Evolutionary conservation across 768 basidiomycete genomes (phyloP).

Genomic region (Lactifluus echinatus): DNA sequence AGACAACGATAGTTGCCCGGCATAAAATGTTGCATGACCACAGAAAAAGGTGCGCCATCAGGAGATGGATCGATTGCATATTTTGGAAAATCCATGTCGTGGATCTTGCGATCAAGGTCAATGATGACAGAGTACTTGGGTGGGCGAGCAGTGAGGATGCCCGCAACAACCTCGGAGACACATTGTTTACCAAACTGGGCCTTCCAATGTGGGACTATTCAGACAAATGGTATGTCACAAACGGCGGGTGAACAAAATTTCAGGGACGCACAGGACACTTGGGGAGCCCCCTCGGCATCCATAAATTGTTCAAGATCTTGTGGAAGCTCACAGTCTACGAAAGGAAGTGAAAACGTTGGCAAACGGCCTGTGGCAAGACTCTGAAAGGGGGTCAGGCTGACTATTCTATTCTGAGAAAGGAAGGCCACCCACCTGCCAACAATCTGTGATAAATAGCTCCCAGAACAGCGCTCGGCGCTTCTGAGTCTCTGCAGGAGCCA

Average conservation of each 20-base stretch:
- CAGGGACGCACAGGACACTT: conserved; percentile 47
- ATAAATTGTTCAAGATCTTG: conserved; percentile 51
- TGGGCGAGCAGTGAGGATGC: conserved; percentile 53
- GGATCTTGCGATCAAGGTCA: conserved; percentile 48
- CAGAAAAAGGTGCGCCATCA: conserved; percentile 41
- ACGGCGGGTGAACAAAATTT: not conserved
- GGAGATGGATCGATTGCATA: conserved; percentile 48
- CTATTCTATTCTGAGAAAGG: not conserved
- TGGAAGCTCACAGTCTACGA: conserved; percentile 65
- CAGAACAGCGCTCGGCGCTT: conserved; percentile 64
- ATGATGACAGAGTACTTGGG: conserved; percentile 55
- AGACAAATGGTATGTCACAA: not conserved
- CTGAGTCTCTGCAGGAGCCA: conserved; percentile 54
- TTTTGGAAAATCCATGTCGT: conserved; percentile 57
- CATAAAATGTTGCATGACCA: conserved; percentile 71
- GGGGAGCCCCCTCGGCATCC: conserved; percentile 46
- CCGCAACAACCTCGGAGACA: conserved; percentile 59
- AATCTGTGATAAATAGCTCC: conserved; percentile 67
- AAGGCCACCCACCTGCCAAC: conserved; percentile 49
- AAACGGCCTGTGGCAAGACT: conserved; percentile 63
- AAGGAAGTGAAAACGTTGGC: conserved; percentile 60
- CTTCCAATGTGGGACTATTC: conserved; percentile 58
- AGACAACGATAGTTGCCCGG: conserved; percentile 63
- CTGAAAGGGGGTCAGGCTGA: conserved; percentile 25
- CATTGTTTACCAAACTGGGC: conserved; percentile 59